Base-by-base conservation (phyloP, 768 basidiomycete species). In the Dendrothele bispora region DNA sequence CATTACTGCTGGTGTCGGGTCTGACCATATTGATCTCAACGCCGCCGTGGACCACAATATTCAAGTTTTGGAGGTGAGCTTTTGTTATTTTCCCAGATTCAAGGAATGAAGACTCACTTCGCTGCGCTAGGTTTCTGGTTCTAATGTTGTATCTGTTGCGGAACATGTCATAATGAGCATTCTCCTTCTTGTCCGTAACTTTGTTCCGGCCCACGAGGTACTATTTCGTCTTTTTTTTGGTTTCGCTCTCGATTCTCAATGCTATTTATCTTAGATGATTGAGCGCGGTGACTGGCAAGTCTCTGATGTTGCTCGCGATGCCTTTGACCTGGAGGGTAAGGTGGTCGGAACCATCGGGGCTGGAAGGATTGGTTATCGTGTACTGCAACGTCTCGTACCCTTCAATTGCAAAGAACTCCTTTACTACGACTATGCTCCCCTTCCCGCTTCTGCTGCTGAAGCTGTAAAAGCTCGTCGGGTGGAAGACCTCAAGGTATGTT, bases 121-220 rank as follows among this genome's bases (percentile, higher is more conserved):
- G 10, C 15, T 3, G 17, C 46, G 47, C 52, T n/a, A 80, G 71
- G 88, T 94, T 29, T 86, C 91, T 25, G 92, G 92, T 29, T 91
- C 88, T 20, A 95, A 93, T 60, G 92, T 94, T 44, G 86, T 86
- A 43, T 92, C 89, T 10, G 93, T 95, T 35, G 92, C 91, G 37
- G 93, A 95, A 67, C 90, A 92, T 64, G 91, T 91, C 50, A 66
- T 91, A 48, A 93, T 93, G 91, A 85, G 83, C 64, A 95, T 95
- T 55, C 83, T 95, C 41, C 71, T 90, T 30, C 84, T 95, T 47
- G 91, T 95, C 61, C 82, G 91, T 62, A 95, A 95, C 81, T 93
- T 87, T 57, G 74, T 86, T 21, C 88, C 87, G 20, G 89, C 88
- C 7, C 91, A 94, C 64, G 89, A 94, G 78, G 82, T 83, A 57